Conservation (phyloP, 208 protist species). For the Trypanosoma conorhini region DNA sequence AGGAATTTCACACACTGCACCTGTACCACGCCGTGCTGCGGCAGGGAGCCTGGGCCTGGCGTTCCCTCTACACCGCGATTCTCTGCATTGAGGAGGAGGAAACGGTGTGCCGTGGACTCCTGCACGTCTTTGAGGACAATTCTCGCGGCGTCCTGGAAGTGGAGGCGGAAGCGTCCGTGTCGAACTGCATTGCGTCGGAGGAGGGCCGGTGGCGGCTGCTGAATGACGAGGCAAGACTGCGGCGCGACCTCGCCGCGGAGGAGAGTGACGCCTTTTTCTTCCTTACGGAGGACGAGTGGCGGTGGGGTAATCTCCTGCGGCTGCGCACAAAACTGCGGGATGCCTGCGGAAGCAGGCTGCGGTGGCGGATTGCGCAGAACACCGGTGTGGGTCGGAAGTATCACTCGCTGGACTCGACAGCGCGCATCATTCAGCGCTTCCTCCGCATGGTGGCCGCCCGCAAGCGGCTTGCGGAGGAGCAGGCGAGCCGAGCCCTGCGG, state of each 20-base stretch:
- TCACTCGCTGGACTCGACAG: conserved; percentile 30
- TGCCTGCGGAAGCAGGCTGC: conserved; percentile 7
- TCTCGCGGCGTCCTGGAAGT: conserved; percentile 11
- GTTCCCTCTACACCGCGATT: conserved; percentile 21
- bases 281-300: conserved; percentile 29
- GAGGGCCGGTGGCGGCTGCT: neutral
- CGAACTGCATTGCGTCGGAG: neutral
- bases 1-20: conserved; percentile 15
- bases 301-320: conserved; percentile 27
- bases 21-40: conserved; percentile 24
- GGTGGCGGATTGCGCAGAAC: conserved; percentile 17
- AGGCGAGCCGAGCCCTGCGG: neutral
- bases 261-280: conserved; percentile 6
- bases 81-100: conserved; percentile 25
- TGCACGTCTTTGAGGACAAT: conserved; percentile 7
- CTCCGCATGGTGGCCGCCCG: neutral
- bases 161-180: conserved; percentile 4
- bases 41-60: conserved; percentile 33
- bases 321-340: conserved; percentile 10
- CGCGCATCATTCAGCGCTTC: conserved; percentile 31
- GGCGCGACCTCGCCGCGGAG: neutral
- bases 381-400: conserved; percentile 20
- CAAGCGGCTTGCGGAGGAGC: neutral
- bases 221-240: conserved; percentile 8
- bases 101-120: conserved; percentile 11